Evolutionary conservation across 78 protist genomes (phyloP).

Genomic region (Carpediemonas membranifera): DNA sequence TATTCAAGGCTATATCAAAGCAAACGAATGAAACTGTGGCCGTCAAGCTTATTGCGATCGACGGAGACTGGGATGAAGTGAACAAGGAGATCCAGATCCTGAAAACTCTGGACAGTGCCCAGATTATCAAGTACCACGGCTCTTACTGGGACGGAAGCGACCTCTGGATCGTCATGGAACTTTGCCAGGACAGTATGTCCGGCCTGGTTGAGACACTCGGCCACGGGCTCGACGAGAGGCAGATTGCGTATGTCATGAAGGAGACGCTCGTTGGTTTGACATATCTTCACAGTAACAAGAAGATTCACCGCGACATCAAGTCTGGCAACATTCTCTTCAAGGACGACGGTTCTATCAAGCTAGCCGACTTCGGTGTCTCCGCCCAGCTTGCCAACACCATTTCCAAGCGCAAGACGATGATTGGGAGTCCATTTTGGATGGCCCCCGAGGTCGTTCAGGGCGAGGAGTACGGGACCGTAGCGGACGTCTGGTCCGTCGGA

Average conservation of each 20-base stretch:
- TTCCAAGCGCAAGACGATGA: conserved; percentile 50
- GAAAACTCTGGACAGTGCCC: conserved; percentile 11
- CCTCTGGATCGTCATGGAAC: conserved; percentile 18
- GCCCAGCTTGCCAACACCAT: conserved; percentile 68
- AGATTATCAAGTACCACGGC: background rate
- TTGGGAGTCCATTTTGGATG: conserved; percentile 44
- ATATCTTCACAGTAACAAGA: conserved; percentile 73
- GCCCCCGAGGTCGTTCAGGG: conserved; percentile 34
- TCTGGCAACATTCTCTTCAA: conserved; percentile 80
- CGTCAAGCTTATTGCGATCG: conserved; percentile 6
- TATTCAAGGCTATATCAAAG: background rate
- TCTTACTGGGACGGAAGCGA: conserved; percentile 22
- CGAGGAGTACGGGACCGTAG: conserved; percentile 3
- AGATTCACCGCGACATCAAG: conserved; percentile 90
- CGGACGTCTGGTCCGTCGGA: conserved; percentile 40
- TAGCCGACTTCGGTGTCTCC: conserved; percentile 95
- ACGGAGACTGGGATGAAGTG: background rate
- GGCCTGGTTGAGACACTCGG: background rate
- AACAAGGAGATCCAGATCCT: conserved; percentile 10
- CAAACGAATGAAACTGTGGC: background rate
- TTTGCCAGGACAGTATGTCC: conserved; percentile 18
- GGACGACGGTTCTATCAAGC: conserved; percentile 67
- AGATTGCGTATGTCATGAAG: conserved; percentile 69
- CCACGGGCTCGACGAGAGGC: background rate
- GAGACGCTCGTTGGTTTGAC: conserved; percentile 49